A percentile compares a stretch with the other conserved stretches of the same genome.
Conservation (phyloP, 2,329 filamentous ascomycete genomes). For the Ceratocystis cubensis region DNA sequence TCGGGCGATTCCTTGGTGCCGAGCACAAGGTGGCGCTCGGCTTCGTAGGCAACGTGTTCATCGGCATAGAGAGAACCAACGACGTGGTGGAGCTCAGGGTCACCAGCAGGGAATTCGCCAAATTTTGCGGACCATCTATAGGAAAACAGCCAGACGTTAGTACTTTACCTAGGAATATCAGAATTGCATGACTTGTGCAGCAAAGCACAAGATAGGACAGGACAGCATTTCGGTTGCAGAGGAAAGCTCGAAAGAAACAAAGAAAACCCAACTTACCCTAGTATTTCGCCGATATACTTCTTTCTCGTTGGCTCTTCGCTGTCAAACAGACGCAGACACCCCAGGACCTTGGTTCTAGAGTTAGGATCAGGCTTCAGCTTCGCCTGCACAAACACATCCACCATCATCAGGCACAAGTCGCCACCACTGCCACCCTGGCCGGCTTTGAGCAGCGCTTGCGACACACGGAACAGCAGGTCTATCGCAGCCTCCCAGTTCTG, state of each 20-base stretch:
- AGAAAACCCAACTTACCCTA: slow-evolving; percentile 43
- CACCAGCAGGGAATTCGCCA: slow-evolving; percentile 79
- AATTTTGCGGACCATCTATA: slow-evolving; percentile 66
- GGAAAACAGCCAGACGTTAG: slow-evolving; percentile 13
- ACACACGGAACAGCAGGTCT: slow-evolving; percentile 74
- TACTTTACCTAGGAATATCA: neutral
- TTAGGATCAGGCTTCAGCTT: slow-evolving; percentile 63
- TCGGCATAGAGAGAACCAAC: slow-evolving; percentile 80
- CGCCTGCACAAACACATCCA: slow-evolving; percentile 84
- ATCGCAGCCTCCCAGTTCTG: slow-evolving; percentile 73
- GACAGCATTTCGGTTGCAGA: too few species aligned
- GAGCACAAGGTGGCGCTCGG: slow-evolving; percentile 76
- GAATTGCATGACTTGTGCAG: neutral
- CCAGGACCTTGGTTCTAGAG: slow-evolving; percentile 62
- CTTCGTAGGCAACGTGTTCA: slow-evolving; percentile 84
- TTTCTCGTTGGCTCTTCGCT: slow-evolving; percentile 79
- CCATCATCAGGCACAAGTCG: slow-evolving; percentile 73
- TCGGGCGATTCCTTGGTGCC: slow-evolving; percentile 83
- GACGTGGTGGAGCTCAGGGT: slow-evolving; percentile 89
- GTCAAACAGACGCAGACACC: slow-evolving; percentile 68
- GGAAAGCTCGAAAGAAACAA: neutral
- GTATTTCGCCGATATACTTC: slow-evolving; percentile 77
- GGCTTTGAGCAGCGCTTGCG: slow-evolving; percentile 73
- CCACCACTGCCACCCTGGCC: slow-evolving; percentile 90
- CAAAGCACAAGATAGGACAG: neutral